These are phyloP conservation scores for Priceomyces medius DNA, from an alignment of 805 yeast genomes.

Conservation along the genomic window DNA sequence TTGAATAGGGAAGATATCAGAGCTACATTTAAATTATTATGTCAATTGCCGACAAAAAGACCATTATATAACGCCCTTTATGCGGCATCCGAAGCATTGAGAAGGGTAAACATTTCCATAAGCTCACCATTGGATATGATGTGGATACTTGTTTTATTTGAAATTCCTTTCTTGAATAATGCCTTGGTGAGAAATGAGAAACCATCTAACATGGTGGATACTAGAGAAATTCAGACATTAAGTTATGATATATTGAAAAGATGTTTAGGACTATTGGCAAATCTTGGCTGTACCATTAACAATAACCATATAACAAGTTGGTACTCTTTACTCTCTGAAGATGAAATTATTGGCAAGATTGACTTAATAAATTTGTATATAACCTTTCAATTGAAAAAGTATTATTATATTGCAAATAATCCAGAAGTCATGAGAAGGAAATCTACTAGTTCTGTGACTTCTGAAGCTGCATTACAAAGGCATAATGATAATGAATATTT, in stretches of 20 bases:
- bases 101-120: slow-evolving; percentile 41
- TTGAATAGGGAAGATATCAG: slow-evolving; percentile 50
- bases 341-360: slow-evolving; percentile 51
- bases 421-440: slow-evolving; percentile 16
- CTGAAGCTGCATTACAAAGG: background rate
- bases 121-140: slow-evolving; percentile 44
- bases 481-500: slow-evolving; percentile 19
- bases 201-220: slow-evolving; percentile 31
- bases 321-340: slow-evolving; percentile 47
- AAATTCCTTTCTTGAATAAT: slow-evolving; percentile 60
- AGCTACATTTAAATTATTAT: slow-evolving; percentile 45
- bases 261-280: slow-evolving; percentile 64
- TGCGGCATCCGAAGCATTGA: slow-evolving; percentile 52
- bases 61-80: slow-evolving; percentile 58
- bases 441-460: background rate
- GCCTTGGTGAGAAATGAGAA: slow-evolving; percentile 39
- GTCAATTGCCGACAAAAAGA: slow-evolving; percentile 55
- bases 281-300: slow-evolving; percentile 38
- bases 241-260: slow-evolving; percentile 73
- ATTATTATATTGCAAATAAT: slow-evolving; percentile 40
- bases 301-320: slow-evolving; percentile 51
- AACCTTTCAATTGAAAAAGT: slow-evolving; percentile 68
- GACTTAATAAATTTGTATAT: slow-evolving; percentile 74
- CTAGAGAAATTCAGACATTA: slow-evolving; percentile 52
- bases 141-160: slow-evolving; percentile 67